Conservation (phyloP, 257 asterid genomes). For the Anisodus tanguticus region DNA sequence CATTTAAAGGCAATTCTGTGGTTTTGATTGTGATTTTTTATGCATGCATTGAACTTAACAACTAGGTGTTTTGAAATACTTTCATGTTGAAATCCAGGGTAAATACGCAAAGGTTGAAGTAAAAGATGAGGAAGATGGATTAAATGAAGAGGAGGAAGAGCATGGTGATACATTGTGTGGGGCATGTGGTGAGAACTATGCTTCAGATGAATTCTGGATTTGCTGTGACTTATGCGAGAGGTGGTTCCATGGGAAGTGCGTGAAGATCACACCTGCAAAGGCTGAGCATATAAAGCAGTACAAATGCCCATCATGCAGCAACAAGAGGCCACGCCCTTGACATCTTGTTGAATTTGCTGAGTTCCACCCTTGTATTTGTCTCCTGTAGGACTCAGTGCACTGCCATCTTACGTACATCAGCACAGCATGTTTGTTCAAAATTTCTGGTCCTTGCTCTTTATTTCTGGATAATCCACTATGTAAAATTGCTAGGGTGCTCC, state of each 20-base stretch:
- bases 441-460: slow-evolving; percentile 19
- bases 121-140: slow-evolving; percentile 45
- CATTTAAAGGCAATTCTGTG: not conserved
- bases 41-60: slow-evolving; percentile 12
- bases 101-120: slow-evolving; percentile 38
- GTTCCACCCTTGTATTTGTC: slow-evolving; percentile 25
- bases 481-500: not conserved
- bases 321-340: slow-evolving; percentile 69
- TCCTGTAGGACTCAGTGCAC: not conserved
- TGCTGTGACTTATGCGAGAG: slow-evolving; percentile 75
- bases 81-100: slow-evolving; percentile 38
- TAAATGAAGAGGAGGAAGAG: slow-evolving; percentile 56
- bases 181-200: slow-evolving; percentile 72
- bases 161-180: slow-evolving; percentile 75
- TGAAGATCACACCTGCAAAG: slow-evolving; percentile 80
- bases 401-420: slow-evolving; percentile 7
- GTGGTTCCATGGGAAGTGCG: slow-evolving; percentile 92
- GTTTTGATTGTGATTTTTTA: not conserved
- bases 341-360: slow-evolving; percentile 7
- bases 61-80: not conserved
- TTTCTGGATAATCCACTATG: slow-evolving; percentile 20
- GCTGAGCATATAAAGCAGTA: slow-evolving; percentile 86
- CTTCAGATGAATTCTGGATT: slow-evolving; percentile 77
- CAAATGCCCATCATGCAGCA: slow-evolving; percentile 82
- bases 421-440: slow-evolving; percentile 24